phyloP scores from a whole-genome alignment of 768 basidiomycete genomes.

The Suillus discolor region DNA sequence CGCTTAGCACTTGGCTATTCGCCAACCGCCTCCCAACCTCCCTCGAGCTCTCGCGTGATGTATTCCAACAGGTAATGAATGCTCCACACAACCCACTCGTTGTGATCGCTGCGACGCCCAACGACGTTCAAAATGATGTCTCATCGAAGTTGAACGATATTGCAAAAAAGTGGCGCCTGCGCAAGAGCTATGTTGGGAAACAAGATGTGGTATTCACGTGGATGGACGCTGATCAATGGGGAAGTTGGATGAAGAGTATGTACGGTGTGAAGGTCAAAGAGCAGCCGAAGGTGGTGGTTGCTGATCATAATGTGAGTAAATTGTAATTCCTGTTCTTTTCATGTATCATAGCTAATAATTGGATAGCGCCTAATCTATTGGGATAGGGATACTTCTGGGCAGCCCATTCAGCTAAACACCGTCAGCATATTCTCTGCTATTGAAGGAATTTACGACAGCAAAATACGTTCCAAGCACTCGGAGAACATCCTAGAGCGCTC shows the following conservation, averaged over 20 bases:
- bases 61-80: slow-evolving; percentile 87
- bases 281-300: slow-evolving; percentile 58
- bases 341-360: background rate
- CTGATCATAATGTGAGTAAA: slow-evolving; percentile 72
- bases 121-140: slow-evolving; percentile 41
- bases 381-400: slow-evolving; percentile 60
- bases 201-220: slow-evolving; percentile 80
- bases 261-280: slow-evolving; percentile 60
- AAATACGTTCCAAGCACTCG: slow-evolving; percentile 58
- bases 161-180: slow-evolving; percentile 61
- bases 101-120: slow-evolving; percentile 63
- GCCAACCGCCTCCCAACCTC: slow-evolving; percentile 72
- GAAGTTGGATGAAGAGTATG: slow-evolving; percentile 88
- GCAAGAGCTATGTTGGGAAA: slow-evolving; percentile 26
- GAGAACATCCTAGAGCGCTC: slow-evolving; percentile 71
- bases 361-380: slow-evolving; percentile 74
- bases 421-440: slow-evolving; percentile 68
- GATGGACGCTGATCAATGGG: slow-evolving; percentile 89
- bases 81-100: slow-evolving; percentile 75
- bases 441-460: slow-evolving; percentile 60
- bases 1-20: slow-evolving; percentile 58
- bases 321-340: background rate
- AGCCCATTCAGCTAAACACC: slow-evolving; percentile 55
- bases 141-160: slow-evolving; percentile 51
- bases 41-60: slow-evolving; percentile 73